phyloP scores from a whole-genome alignment of 2,329 filamentous ascomycete genomes.

The Xylaria sp. region DNA sequence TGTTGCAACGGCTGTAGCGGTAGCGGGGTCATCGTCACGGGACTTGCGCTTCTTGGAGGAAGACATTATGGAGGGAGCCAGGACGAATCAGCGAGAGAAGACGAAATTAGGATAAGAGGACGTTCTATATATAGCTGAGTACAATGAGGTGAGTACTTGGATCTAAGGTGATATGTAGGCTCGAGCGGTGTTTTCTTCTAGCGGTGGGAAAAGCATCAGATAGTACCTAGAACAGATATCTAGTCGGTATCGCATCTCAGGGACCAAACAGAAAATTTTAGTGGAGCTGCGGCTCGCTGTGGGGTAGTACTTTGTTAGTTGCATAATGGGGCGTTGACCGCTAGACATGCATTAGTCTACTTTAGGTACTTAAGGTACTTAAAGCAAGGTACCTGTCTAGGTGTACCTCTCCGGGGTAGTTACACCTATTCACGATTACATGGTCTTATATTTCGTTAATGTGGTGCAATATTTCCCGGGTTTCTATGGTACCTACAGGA shows the following conservation, averaged over 20 bases:
- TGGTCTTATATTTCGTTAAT: no score
- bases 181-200: no score
- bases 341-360: background rate
- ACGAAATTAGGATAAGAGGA: background rate
- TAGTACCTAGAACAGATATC: background rate
- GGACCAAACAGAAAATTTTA: slow-evolving; percentile 54
- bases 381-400: no score
- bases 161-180: no score
- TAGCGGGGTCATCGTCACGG: slow-evolving; percentile 33
- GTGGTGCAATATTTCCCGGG: no score
- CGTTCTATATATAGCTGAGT: background rate
- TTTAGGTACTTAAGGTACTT: no score
- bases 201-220: background rate
- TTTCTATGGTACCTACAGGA: no score
- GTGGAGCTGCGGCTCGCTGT: slow-evolving; percentile 42
- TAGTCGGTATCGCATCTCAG: no score
- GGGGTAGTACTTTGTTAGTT: slow-evolving; percentile 17
- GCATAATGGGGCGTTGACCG: slow-evolving; percentile 12
- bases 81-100: background rate
- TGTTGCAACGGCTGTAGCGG: background rate
- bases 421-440: no score
- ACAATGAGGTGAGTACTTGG: background rate
- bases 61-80: slow-evolving; percentile 21
- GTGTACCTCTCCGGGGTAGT: no score
- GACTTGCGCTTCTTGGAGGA: slow-evolving; percentile 39